These are phyloP conservation scores for Monilinia vaccinii-corymbosi DNA, from an alignment of 2,329 filamentous ascomycete genomes.

Conservation along the genomic window DNA sequence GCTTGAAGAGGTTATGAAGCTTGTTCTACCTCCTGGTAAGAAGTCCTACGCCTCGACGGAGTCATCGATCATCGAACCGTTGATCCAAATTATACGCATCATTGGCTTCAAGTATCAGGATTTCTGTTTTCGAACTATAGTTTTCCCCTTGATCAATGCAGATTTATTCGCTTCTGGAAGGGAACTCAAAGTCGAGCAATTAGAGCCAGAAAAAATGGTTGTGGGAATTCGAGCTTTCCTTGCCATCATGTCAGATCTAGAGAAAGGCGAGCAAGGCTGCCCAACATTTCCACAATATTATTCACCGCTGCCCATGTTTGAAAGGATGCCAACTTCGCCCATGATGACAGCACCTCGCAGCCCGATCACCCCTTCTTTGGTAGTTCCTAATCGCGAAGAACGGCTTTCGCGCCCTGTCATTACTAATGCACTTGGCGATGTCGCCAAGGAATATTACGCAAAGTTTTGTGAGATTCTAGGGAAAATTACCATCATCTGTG, in stretches of 20 bases:
- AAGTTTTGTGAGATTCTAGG: constrained; percentile 92
- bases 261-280: constrained; percentile 66
- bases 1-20: constrained; percentile 78
- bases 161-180: constrained; percentile 65
- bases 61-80: constrained; percentile 71
- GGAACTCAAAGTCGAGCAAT: constrained; percentile 67
- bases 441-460: constrained; percentile 74
- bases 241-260: constrained; percentile 84
- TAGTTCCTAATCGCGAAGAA: constrained; percentile 43
- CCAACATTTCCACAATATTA: constrained; percentile 79
- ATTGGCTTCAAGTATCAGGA: constrained; percentile 92
- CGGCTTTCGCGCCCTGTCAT: constrained; percentile 56
- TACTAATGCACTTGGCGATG: constrained; percentile 59
- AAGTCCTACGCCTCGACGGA: constrained; percentile 77
- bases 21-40: constrained; percentile 73
- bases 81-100: constrained; percentile 89
- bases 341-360: constrained; percentile 34
- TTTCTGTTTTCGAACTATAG: constrained; percentile 81
- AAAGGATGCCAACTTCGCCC: constrained; percentile 42
- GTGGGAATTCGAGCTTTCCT: constrained; percentile 92
- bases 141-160: constrained; percentile 92
- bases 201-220: constrained; percentile 96
- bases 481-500: constrained; percentile 92
- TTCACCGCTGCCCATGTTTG: constrained; percentile 32
- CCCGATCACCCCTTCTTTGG: constrained; percentile 16